Base-by-base conservation (phyloP, 352 stramenopile genomes). In the Nothophytophthora sp. region DNA sequence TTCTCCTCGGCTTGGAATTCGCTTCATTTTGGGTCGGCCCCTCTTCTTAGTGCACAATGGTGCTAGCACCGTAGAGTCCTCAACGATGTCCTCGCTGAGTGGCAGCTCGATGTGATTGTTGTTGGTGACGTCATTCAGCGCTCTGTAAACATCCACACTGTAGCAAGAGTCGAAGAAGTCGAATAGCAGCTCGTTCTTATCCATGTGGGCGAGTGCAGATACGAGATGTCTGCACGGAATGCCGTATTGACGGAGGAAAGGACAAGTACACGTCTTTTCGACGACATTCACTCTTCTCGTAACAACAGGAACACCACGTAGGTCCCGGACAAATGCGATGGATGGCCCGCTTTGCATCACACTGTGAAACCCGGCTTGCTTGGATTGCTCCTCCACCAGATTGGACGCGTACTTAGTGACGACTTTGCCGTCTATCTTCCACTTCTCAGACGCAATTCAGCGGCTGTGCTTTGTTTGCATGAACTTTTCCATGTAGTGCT, bases 401-500 rank as follows among this genome's bases (percentile, higher is more conserved):
- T 42, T 23, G 19, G 39, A n/a, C 2, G 50, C 50, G 36, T 57
- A 50, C 29, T 36, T 45, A 4, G 50, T 56, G 5, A 67, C 18
- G 2, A 28, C 13, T 5, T 50, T 12, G 1, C 45, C 57, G 30
- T 53, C 32, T 1, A 29, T 13, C 6, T 23, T 5, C 50, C 57
- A 66, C 11, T 29, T 9, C 4, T 30, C 1, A 4, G 32, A n/a
- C 3, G 20, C 18, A 18, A 37, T 13, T 12, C 54, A 29, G 13
- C 22, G 19, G 0, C 20, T 12, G 23, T 41, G 42, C 4, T 43
- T 30, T 6, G 51, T 28, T 0, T 32, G 27, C 58, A 67, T 67
- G 6, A 61, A 67, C 30, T 58, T 50, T 22, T 50, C 47, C 39
- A 62, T 62, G 36, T 57, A 61, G n/a, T 50, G 22, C 16, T 44